These are phyloP conservation scores for Ceratocystis cacaofunesta DNA, from an alignment of 2,329 filamentous ascomycete genomes.

Conservation along the genomic window DNA sequence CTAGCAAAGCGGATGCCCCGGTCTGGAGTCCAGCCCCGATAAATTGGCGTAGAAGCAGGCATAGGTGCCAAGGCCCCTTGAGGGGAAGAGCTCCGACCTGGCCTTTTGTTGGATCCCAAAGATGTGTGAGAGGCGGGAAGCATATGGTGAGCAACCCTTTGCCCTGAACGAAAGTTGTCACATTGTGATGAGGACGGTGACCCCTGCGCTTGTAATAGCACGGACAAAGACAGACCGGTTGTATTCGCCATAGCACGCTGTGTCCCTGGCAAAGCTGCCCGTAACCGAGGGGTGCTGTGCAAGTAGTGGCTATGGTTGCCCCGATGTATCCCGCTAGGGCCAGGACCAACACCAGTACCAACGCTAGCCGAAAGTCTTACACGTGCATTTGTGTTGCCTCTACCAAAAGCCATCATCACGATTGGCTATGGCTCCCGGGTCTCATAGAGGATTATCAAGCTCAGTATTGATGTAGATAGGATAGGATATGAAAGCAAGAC, in stretches of 20 bases:
- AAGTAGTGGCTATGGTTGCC: background rate
- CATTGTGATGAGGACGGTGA: background rate
- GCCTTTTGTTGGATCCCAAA: background rate
- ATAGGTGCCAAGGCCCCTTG: background rate
- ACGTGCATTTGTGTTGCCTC: slow-evolving; percentile 6
- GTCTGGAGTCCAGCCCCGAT: slow-evolving; percentile 4
- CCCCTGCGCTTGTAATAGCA: background rate
- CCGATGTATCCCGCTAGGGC: background rate
- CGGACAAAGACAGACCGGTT: background rate
- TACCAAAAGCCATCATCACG: slow-evolving; percentile 9
- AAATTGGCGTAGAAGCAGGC: background rate
- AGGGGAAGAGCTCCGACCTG: background rate
- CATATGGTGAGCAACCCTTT: background rate
- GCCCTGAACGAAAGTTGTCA: background rate
- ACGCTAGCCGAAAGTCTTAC: slow-evolving; percentile 3
- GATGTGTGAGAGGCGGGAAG: background rate
- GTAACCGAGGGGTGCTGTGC: background rate
- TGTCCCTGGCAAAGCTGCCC: background rate
- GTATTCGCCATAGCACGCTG: background rate
- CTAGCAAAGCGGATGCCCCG: slow-evolving; percentile 10
- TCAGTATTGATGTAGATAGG: no score
- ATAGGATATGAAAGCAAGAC: background rate
- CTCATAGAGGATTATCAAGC: background rate
- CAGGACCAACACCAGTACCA: background rate
- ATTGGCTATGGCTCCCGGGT: background rate